These are phyloP conservation scores for Komagataella pseudopastoris DNA, from an alignment of 805 yeast species.

Conservation along the genomic window DNA sequence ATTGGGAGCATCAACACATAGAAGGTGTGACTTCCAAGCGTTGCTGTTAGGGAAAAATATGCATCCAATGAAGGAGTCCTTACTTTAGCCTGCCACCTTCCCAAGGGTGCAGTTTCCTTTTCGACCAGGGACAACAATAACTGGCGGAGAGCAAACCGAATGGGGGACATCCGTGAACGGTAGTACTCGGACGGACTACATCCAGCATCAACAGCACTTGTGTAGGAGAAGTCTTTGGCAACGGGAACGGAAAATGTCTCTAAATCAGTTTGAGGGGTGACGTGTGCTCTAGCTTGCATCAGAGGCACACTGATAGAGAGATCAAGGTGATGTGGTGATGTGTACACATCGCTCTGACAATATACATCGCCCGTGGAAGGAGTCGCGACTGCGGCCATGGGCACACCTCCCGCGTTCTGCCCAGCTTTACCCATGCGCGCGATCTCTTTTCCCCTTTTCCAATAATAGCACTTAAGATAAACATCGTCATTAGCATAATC, in stretches of 20 bases:
- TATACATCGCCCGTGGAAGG: background rate
- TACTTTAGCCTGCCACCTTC: conserved; percentile 34
- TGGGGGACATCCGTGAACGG: conserved; percentile 36
- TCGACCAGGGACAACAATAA: conserved; percentile 41
- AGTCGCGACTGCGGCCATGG: background rate
- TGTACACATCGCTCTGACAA: background rate
- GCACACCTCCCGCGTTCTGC: background rate
- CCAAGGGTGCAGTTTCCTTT: conserved; percentile 50
- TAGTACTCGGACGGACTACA: conserved; percentile 57
- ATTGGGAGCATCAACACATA: conserved; percentile 82
- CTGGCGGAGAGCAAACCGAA: conserved; percentile 41
- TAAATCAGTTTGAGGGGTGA: background rate
- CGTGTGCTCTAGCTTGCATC: background rate
- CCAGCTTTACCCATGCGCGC: background rate
- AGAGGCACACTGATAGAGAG: background rate
- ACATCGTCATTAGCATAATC: background rate
- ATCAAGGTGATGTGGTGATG: background rate
- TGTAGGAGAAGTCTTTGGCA: conserved; percentile 8
- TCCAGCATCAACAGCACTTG: conserved; percentile 50
- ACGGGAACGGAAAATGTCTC: background rate
- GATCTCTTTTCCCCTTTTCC: background rate
- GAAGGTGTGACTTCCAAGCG: conserved; percentile 86
- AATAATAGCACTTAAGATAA: background rate
- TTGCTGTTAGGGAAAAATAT: conserved; percentile 81
- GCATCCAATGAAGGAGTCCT: conserved; percentile 44